phyloP scores from a whole-genome alignment of 139 green algal genomes.

The Trebouxia sp. region DNA sequence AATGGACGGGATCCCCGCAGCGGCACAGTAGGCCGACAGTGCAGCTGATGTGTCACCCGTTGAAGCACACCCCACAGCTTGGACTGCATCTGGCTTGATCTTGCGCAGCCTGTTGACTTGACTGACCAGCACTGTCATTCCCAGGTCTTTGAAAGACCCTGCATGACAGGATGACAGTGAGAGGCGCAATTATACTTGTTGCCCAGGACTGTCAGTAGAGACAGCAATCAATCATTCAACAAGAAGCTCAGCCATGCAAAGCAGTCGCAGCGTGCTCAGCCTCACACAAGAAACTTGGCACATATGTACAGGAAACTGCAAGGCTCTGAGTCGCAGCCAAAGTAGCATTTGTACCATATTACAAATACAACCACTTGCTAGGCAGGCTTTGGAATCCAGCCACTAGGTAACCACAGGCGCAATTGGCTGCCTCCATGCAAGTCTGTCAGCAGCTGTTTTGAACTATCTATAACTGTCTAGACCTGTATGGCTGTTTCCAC shows the following conservation, averaged over 20 bases:
- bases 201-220: no score
- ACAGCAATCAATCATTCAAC: no score
- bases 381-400: background rate
- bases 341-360: no score
- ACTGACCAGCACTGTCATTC: conserved; percentile 98
- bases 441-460: background rate
- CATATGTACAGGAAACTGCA: no score
- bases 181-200: no score
- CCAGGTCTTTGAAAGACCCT: conserved; percentile 99
- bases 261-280: no score
- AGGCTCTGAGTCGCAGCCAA: no score
- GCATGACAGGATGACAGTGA: background rate
- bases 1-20: conserved; percentile 96
- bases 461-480: no score
- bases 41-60: conserved; percentile 98
- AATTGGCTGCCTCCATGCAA: background rate
- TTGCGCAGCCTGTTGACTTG: conserved; percentile 91
- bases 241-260: no score
- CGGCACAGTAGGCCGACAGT: conserved; percentile 97
- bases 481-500: conserved; percentile 96
- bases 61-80: conserved; percentile 96
- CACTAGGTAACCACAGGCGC: background rate
- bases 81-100: conserved; percentile 81
- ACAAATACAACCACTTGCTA: no score
- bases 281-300: no score